Base-by-base conservation (phyloP, 1,139 yeast genomes). In the Lodderomyces theae region DNA sequence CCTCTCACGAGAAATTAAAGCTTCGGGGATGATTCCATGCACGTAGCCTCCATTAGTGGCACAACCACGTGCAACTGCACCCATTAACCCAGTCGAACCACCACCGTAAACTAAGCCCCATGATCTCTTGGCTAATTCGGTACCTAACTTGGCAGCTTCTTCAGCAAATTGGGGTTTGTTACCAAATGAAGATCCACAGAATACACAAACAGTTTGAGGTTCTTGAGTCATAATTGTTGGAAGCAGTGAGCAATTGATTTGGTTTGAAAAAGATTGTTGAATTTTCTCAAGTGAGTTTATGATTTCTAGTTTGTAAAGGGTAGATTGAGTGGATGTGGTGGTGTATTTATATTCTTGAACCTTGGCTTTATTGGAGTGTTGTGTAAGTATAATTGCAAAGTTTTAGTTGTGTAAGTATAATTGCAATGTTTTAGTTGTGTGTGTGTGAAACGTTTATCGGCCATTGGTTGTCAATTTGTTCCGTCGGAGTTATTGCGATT, bases 91-190 rank as follows among this genome's bases (percentile, higher is more conserved):
- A 2, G 86, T 82, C 22, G 92, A 81, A 15, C 96, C 96, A 34
- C 96, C 97, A 24, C 96, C 96, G 54, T 88, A 88, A 7, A 88
- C 95, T 38, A 88, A 67, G 3, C 89, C 89, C 82, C 88, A 85
- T 43, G 75, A 70, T 44, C 71, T 69, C 22, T 63, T 55, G 15
- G 88, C 86, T 47, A 88, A 60, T 21, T 72, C 55, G 39, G 66
- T 51, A 16, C 95, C 96, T 34, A 88, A 67, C 24, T 69, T 60
- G 15, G 66, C 54, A 2, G 95, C 94, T 25, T 69, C 69, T 4
- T 67, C 69, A 12, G 81, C 69, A 54, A 63, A 86, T 4, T 57
- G 53, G 3, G 73, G 67, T 42, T 75, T 70, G 40, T 63, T 74
- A 12, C 96, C 96, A 45, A 79, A 74, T 5, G 90, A 78, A 2